Percentiles rank a stretch among this genome's conserved stretches.
Evolutionary conservation across 331 rosid genomes (phyloP).

Genomic region (Malus hybrid): DNA sequence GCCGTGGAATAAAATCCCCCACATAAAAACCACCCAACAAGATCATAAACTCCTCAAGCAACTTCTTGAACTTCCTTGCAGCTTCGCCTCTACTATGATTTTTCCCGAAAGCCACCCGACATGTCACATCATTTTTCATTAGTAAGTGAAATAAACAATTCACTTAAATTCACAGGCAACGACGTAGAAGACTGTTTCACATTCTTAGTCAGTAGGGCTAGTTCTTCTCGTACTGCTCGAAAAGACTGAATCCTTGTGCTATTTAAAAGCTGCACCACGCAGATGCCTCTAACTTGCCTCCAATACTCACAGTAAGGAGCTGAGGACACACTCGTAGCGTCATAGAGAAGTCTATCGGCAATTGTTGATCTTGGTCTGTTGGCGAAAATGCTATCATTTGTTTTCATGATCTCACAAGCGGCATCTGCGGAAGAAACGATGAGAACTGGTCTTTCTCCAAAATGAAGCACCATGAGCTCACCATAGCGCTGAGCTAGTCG

Average conservation of each 20-base stretch:
- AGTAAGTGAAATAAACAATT: background rate
- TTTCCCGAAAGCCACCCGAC: constrained; percentile 15
- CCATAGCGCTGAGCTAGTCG: background rate
- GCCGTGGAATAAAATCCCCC: constrained; percentile 21
- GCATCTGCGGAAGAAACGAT: background rate
- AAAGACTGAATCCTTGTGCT: constrained; percentile 6
- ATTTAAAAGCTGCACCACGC: background rate
- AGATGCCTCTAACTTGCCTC: constrained; percentile 14
- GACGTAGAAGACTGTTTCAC: background rate
- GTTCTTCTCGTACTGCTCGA: constrained; percentile 9
- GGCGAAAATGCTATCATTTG: constrained; percentile 10
- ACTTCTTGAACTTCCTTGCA: background rate
- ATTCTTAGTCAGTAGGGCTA: background rate
- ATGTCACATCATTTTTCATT: constrained; percentile 2
- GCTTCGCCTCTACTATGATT: background rate
- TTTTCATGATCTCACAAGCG: background rate
- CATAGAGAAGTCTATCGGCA: background rate
- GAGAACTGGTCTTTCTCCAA: constrained; percentile 9
- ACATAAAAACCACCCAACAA: constrained; percentile 10
- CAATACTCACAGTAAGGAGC: constrained; percentile 15
- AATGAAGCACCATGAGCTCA: constrained; percentile 16
- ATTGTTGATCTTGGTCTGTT: background rate
- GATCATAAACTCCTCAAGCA: constrained; percentile 3
- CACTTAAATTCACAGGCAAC: background rate
- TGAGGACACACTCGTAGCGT: background rate